Conservation (phyloP, 805 yeast genomes). For the Ogataea nitratoaversa region DNA sequence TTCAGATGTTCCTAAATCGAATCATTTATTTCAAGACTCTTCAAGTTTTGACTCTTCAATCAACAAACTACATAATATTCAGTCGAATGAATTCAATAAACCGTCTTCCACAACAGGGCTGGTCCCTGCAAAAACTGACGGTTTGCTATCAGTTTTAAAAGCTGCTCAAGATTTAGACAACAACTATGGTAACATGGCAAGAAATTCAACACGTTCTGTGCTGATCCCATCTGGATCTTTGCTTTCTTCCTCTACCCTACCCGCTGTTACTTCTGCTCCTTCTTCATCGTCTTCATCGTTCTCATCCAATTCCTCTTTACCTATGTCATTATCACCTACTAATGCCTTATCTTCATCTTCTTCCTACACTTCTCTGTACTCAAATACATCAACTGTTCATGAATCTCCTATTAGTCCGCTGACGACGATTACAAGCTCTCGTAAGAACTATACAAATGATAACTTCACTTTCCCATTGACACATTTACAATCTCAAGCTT, state of each 20-base stretch:
- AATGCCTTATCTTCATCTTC: not conserved
- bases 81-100: not conserved
- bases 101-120: slow-evolving; percentile 1
- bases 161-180: slow-evolving; percentile 23
- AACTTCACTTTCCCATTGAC: not conserved
- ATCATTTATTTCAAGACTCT: not conserved
- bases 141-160: slow-evolving; percentile 21
- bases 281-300: slow-evolving; percentile 1
- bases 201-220: not conserved
- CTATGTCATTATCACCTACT: not conserved
- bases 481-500: not conserved
- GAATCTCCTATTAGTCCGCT: not conserved
- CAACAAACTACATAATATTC: too few relatives aligned
- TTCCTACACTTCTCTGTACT: not conserved
- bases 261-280: not conserved
- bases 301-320: not conserved
- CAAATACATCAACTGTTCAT: not conserved
- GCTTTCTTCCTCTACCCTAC: not conserved
- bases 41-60: not conserved
- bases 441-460: not conserved
- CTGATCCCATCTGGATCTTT: too few relatives aligned
- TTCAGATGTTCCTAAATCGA: not conserved
- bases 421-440: not conserved
- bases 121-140: slow-evolving; percentile 11
- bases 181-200: not conserved